Evolutionary conservation across 208 protist genomes (phyloP), one percentile per base, ranked within the genome.

Genomic region (Acanthamoeba castellanii): DNA sequence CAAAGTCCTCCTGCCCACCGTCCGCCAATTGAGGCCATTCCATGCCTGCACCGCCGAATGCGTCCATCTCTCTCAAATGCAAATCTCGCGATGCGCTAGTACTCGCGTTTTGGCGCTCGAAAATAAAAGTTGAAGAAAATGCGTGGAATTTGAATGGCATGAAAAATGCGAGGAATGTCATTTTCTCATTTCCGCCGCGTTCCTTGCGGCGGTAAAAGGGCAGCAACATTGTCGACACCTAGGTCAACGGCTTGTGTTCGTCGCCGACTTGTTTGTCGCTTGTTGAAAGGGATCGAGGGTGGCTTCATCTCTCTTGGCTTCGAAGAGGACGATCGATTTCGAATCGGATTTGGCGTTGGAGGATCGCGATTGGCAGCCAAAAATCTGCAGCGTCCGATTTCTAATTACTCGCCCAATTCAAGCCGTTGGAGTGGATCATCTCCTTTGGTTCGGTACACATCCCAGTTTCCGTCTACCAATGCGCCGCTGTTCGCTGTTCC

Each of bases 1-100:
- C 74, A 84, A 84, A 84, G 74, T 84, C 74, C 37, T 84, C 66
- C 30, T 72, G 66, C 30, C 59, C 59, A 9, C 59, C 59, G 18
- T 72, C 66, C 66, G 30, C 30, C 27, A 37, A 6, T 14, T 72
- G 66, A 11, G 66, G 66, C 66, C 66, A 72, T 13, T 8, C 7
- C 66, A 72, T 72, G 66, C 66, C 66, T 20, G 66, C 66, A 37
- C 30, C 30, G 7, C 66, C 30, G 16, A 72, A 72, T n/a, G 66
- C 66, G 25, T 72, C 66, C 66, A 72, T 72, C 66, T 72, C n/a
- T 72, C 61, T 22, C 22, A 30, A n/a, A 68, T 47, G 45, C 45
- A 47, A 47, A 47, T 47, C 45, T 47, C 45, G 37, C 1, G 37
- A 42, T 42, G 37, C 7, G 61, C 22, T n/a, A 13, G 8, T 68